These are phyloP conservation scores for Cladosporium sp. DNA, from an alignment of 2,329 filamentous ascomycete species.

Conservation along the genomic window DNA sequence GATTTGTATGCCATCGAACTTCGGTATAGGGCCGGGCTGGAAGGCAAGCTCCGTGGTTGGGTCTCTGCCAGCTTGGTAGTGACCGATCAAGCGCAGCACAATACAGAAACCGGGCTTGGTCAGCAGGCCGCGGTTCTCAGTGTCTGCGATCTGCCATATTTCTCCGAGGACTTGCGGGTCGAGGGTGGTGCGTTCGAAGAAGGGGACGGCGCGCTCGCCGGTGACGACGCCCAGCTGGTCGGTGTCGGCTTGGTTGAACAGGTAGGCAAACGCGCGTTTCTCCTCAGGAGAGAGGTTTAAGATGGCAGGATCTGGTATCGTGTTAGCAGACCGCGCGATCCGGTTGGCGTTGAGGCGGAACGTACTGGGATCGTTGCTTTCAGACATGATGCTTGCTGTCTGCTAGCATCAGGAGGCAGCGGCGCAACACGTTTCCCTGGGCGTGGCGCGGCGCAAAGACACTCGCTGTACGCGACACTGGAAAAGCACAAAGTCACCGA, in stretches of 20 bases:
- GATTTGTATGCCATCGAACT: slow-evolving; percentile 73
- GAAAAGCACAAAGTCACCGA: neutral
- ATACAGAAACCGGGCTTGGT: slow-evolving; percentile 90
- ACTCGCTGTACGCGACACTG: slow-evolving; percentile 6
- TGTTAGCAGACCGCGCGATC: slow-evolving; percentile 12
- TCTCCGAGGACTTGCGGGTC: slow-evolving; percentile 81
- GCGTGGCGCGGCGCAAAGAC: neutral
- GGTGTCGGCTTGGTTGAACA: slow-evolving; percentile 88
- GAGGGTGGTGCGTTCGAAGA: slow-evolving; percentile 93
- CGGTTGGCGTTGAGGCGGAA: slow-evolving; percentile 1
- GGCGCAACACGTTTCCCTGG: slow-evolving; percentile 3
- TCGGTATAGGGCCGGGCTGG: slow-evolving; percentile 80
- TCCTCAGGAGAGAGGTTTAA: slow-evolving; percentile 79
- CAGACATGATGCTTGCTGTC: slow-evolving; percentile 13
- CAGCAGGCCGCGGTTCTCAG: slow-evolving; percentile 88
- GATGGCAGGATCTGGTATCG: slow-evolving; percentile 24
- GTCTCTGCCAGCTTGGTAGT: slow-evolving; percentile 82
- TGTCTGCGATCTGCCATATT: slow-evolving; percentile 99
- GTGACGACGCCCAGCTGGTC: slow-evolving; percentile 91
- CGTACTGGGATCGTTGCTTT: slow-evolving; percentile 1
- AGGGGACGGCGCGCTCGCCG: slow-evolving; percentile 90
- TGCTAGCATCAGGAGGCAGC: slow-evolving; percentile 11
- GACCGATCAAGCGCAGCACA: slow-evolving; percentile 87
- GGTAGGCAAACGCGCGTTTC: slow-evolving; percentile 86
- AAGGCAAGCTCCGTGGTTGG: slow-evolving; percentile 76